phyloP scores from a whole-genome alignment of 805 yeast genomes.

The Zygosaccharomyces rouxii region DNA sequence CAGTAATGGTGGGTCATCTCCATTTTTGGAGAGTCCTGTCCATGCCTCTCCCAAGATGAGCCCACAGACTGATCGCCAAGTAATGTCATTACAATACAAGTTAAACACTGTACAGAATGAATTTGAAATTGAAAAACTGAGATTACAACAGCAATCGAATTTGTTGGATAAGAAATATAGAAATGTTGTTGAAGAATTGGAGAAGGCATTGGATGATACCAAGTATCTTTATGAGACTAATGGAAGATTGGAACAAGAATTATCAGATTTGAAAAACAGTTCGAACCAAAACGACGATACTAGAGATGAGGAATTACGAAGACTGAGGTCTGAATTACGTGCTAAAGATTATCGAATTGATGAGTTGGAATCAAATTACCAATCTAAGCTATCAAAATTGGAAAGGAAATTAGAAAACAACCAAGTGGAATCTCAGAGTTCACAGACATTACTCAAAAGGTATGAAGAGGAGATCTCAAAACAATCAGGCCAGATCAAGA shows the following conservation, averaged over 20 bases:
- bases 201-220: conserved; percentile 32
- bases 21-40: conserved; percentile 37
- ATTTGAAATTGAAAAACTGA: conserved; percentile 32
- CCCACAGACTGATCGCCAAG: conserved; percentile 17
- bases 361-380: conserved; percentile 36
- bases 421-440: conserved; percentile 19
- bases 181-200: conserved; percentile 31
- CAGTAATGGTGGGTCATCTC: conserved; percentile 35
- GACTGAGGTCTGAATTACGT: conserved; percentile 36
- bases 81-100: conserved; percentile 36
- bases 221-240: conserved; percentile 38
- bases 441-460: conserved; percentile 18
- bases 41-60: conserved; percentile 6
- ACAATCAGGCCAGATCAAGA: conserved; percentile 22
- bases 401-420: conserved; percentile 17
- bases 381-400: conserved; percentile 17
- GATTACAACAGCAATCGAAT: conserved; percentile 23
- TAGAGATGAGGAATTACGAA: conserved; percentile 32
- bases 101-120: conserved; percentile 38
- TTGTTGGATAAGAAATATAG: conserved; percentile 33
- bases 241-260: conserved; percentile 16
- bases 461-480: conserved; percentile 26
- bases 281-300: conserved; percentile 20
- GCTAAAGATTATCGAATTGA: conserved; percentile 32
- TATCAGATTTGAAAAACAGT: conserved; percentile 22